Evolutionary conservation across 2,329 filamentous ascomycete species (phyloP), one percentile per base, ranked within the genome.

Genomic region (Epicoccum nigrum): DNA sequence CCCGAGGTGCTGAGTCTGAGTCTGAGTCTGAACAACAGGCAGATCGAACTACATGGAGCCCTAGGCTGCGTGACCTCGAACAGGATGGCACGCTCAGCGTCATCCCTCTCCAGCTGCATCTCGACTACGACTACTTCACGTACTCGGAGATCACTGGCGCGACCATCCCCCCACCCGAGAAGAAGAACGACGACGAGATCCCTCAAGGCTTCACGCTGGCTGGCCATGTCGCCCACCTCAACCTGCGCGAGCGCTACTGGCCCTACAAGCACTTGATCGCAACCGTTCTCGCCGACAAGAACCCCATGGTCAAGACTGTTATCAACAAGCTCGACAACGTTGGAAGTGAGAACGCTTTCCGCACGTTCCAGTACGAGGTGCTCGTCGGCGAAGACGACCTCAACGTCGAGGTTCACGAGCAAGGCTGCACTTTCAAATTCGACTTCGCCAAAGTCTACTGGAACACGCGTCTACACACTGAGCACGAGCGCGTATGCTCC

Each of bases 391-490:
- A 85, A 0, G 85, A 91, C 63, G 87, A 97, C 66, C 79, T 97
- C 73, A 86, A 92, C 45, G 94, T 99, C 46, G 84, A 89, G 56
- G 83, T 94, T 44, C 85, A 83, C 58, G 92, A 97, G 75, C 88
- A 89, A 64, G 84, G 86, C 54, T 97, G 94, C 76, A 78, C 81
- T n/a, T 99, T 96, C 77, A 81, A 81, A 48, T 97, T 99, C 73
- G 90, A 99, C 77, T 99, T 96, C 73, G 85, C 89, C 56, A 95
- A 95, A 63, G 94, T 99, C 4, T 99, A 99, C 80, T 99, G 93
- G 93, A 99, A 99, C 76, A 92, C 86, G 66, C 86, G 93, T 61
- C 83, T 99, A 12, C 88, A 95, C 65, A 89, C 86, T 0, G 94
- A 99, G 74, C 94, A 99, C 74, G 85, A 87, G 58, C 83, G 94